A percentile compares a stretch with the other conserved stretches of the same genome.
Evolutionary conservation across 441 rosid genomes (phyloP).

Genomic region (Gossypium davidsonii): DNA sequence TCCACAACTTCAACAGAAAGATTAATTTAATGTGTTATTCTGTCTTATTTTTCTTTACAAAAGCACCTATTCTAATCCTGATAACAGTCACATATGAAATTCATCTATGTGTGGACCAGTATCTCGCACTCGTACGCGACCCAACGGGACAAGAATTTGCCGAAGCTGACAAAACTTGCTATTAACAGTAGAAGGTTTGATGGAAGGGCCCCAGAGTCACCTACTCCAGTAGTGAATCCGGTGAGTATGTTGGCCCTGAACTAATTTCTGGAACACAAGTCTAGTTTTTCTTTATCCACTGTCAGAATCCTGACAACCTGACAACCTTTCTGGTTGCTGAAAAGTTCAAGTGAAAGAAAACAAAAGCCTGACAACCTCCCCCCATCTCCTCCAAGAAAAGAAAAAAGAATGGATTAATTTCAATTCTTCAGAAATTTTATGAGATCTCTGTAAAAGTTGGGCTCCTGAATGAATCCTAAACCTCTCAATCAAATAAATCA

Average conservation of each 20-base stretch:
- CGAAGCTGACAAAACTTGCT: conserved; percentile 71
- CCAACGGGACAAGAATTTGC: conserved; percentile 57
- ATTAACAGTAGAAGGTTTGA: conserved; percentile 68
- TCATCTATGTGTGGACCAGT: conserved; percentile 35
- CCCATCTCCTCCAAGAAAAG: not conserved
- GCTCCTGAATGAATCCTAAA: not conserved
- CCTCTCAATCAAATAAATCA: not conserved
- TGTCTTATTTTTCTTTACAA: not conserved
- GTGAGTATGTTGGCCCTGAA: conserved; percentile 22
- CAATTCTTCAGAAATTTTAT: not conserved
- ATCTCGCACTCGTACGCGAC: conserved; percentile 65
- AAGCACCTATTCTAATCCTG: not conserved
- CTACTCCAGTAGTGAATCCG: conserved; percentile 70
- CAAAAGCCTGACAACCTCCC: not conserved
- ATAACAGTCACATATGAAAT: not conserved
- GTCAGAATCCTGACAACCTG: not conserved
- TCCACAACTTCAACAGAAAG: not conserved
- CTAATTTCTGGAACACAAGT: not conserved
- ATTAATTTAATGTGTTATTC: not conserved
- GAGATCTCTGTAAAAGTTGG: not conserved
- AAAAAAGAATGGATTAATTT: not conserved
- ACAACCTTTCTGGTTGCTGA: not conserved
- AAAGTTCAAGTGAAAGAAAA: not conserved
- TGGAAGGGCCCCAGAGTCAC: conserved; percentile 58
- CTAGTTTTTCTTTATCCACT: not conserved